A percentile compares a stretch with the other conserved stretches of the same genome.
Conservation (phyloP, 148 eudicot genomes). For the Rhododendron mucronatum region DNA sequence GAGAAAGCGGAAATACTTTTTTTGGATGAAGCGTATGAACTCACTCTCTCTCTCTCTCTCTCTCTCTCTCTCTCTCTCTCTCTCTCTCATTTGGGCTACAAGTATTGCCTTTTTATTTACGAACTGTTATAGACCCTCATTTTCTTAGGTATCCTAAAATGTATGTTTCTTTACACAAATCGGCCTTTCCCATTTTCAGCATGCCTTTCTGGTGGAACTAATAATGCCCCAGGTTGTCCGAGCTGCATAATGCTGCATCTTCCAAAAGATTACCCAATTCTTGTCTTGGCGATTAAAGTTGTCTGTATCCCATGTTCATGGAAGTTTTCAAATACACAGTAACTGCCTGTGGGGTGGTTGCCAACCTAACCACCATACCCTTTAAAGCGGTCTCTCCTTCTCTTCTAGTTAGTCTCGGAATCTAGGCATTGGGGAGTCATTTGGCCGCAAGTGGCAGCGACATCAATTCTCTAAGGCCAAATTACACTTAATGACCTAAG, state of each 20-base stretch:
- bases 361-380: not conserved
- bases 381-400: not conserved
- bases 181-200: not conserved
- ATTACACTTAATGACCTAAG: not conserved
- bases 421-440: not conserved
- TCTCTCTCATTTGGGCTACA: not conserved
- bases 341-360: not conserved
- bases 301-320: not conserved
- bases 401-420: not conserved
- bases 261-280: not conserved
- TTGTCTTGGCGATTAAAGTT: not conserved
- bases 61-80: not conserved
- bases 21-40: slow-evolving; percentile 62
- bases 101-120: not conserved
- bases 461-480: not conserved
- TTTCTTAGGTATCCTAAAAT: no score
- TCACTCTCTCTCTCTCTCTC: not conserved
- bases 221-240: not conserved
- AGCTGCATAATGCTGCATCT: not conserved
- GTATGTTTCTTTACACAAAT: no score
- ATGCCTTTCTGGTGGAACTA: not conserved
- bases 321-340: not conserved
- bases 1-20: slow-evolving; percentile 87
- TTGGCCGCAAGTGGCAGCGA: not conserved
- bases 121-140: not conserved